Percentiles rank a stretch among this genome's conserved stretches.
Conservation (phyloP, 2,329 filamentous ascomycete genomes). For the Calonectria henricotiae region DNA sequence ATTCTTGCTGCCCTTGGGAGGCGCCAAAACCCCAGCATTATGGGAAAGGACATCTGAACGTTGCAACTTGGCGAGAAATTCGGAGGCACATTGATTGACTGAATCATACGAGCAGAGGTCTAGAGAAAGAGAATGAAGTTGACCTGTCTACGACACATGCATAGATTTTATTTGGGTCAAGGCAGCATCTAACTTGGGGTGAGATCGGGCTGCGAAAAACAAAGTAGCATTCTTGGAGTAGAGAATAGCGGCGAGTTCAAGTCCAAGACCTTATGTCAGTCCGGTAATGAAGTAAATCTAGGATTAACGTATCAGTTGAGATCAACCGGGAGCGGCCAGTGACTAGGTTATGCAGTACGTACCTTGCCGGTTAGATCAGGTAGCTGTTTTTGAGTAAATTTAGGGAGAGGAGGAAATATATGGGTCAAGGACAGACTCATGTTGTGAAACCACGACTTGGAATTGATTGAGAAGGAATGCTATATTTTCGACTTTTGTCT, state of each 20-base stretch:
- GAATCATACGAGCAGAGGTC: constrained; percentile 22
- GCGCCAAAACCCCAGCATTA: constrained; percentile 29
- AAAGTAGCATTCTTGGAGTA: constrained; percentile 28
- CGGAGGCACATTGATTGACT: not conserved
- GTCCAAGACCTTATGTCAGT: constrained; percentile 19
- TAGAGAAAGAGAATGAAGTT: constrained; percentile 13
- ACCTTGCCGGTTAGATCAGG: constrained; percentile 31
- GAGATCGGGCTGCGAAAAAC: constrained; percentile 19
- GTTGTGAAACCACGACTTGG: not conserved
- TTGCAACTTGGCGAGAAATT: constrained; percentile 14
- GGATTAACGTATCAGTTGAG: not conserved
- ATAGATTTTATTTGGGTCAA: constrained; percentile 7
- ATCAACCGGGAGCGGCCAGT: not conserved
- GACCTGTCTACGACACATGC: constrained; percentile 10
- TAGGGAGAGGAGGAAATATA: constrained; percentile 22
- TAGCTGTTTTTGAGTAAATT: constrained; percentile 20
- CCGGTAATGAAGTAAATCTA: constrained; percentile 30
- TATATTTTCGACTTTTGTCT: not conserved
- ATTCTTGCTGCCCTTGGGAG: constrained; percentile 28
- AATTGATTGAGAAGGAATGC: not conserved
- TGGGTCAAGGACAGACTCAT: constrained; percentile 27
- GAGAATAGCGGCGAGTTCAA: constrained; percentile 26
- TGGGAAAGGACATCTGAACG: constrained; percentile 33
- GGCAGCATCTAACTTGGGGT: not conserved
- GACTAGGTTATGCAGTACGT: not conserved